Percentiles rank a stretch among this genome's conserved stretches.
phyloP scores from a whole-genome alignment of 2,329 filamentous ascomycete species.

The Trichoderma gracile region DNA sequence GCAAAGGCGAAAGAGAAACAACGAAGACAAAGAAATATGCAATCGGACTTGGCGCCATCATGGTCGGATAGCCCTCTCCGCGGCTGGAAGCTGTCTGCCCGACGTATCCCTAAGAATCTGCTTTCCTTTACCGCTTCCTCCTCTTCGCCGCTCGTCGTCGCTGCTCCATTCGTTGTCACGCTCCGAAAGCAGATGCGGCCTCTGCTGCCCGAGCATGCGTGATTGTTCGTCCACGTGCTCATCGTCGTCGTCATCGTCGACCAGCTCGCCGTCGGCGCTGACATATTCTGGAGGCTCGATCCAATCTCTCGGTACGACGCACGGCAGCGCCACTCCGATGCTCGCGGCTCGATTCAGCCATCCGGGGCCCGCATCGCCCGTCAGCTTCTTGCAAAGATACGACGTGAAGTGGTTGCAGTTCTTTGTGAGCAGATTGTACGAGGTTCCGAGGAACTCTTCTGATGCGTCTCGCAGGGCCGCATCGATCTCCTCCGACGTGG shows the following conservation, averaged over 20 bases:
- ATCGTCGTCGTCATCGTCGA: constrained; percentile 61
- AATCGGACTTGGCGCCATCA: constrained; percentile 18
- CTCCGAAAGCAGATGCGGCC: constrained; percentile 37
- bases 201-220: constrained; percentile 56
- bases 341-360: constrained; percentile 86
- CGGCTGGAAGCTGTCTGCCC: constrained; percentile 52
- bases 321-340: constrained; percentile 78
- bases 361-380: constrained; percentile 65
- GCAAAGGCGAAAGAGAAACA: constrained; percentile 3
- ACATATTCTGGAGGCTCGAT: constrained; percentile 76
- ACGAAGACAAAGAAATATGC: background rate
- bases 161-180: constrained; percentile 45
- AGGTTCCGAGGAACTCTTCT: constrained; percentile 70
- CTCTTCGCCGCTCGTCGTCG: constrained; percentile 47
- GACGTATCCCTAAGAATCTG: constrained; percentile 50
- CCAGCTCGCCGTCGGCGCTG: constrained; percentile 67
- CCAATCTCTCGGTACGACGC: constrained; percentile 81
- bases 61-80: constrained; percentile 52
- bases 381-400: constrained; percentile 72
- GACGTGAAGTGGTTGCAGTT: constrained; percentile 91
- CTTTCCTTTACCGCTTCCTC: constrained; percentile 47
- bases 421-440: constrained; percentile 77
- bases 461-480: constrained; percentile 67
- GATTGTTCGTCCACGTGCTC: constrained; percentile 53
- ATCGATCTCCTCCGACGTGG: constrained; percentile 68